Percentiles rank a stretch among this genome's conserved stretches.
Evolutionary conservation across 2,329 filamentous ascomycete genomes (phyloP).

Genomic region (Fusarium sp.): DNA sequence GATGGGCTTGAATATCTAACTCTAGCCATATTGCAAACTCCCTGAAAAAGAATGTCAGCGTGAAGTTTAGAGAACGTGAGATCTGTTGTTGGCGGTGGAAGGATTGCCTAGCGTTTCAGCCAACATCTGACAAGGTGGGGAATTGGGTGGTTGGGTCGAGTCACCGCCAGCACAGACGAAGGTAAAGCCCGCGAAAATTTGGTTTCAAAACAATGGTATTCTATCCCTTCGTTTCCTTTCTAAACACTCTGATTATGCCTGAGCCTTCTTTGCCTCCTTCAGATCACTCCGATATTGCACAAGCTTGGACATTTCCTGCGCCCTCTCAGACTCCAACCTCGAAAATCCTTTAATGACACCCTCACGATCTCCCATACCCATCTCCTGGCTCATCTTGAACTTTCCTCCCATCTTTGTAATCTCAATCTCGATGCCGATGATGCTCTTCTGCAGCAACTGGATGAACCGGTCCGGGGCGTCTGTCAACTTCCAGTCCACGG

Average conservation of each 20-base stretch:
- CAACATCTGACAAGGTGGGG: not conserved
- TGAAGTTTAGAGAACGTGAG: not conserved
- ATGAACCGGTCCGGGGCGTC: constrained; percentile 69
- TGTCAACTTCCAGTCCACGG: constrained; percentile 63
- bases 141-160: not conserved
- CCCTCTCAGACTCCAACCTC: constrained; percentile 46
- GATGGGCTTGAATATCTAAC: not conserved
- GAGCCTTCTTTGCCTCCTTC: constrained; percentile 36
- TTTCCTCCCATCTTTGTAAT: constrained; percentile 69
- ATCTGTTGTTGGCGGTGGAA: not conserved
- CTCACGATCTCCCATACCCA: constrained; percentile 61
- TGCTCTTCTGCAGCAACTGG: constrained; percentile 66
- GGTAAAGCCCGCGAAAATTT: not conserved
- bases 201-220: not conserved
- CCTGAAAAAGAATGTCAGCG: not conserved
- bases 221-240: not conserved
- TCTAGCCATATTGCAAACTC: not conserved
- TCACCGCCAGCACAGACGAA: not conserved
- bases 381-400: constrained; percentile 76
- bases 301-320: constrained; percentile 46
- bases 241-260: not conserved
- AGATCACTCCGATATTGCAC: constrained; percentile 47
- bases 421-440: constrained; percentile 70
- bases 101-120: not conserved
- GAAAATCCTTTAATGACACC: constrained; percentile 70